Conservation (phyloP, 805 yeast species). For the Candida awuae region DNA sequence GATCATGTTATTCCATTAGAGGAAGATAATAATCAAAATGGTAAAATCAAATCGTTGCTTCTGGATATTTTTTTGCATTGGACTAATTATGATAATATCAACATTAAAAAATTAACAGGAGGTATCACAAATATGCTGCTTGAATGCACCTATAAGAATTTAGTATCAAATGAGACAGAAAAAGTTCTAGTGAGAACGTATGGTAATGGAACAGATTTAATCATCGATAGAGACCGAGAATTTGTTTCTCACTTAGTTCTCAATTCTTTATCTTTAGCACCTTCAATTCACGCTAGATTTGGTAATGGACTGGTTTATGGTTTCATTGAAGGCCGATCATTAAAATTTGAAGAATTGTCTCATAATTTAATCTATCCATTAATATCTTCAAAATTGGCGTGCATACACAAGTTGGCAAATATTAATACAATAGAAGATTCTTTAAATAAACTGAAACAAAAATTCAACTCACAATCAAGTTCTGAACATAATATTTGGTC, state of each 20-base stretch:
- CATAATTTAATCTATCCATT: conserved; percentile 41
- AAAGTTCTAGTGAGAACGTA: conserved; percentile 58
- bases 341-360: conserved; percentile 47
- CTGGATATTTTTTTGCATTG: conserved; percentile 38
- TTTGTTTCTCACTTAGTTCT: conserved; percentile 61
- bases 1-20: conserved; percentile 32
- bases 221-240: conserved; percentile 69
- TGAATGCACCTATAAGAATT: conserved; percentile 30
- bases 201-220: conserved; percentile 64
- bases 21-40: conserved; percentile 24
- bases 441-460: conserved; percentile 31
- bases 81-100: conserved; percentile 21
- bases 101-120: conserved; percentile 43
- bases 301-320: conserved; percentile 70
- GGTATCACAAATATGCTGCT: conserved; percentile 59
- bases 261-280: conserved; percentile 54
- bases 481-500: conserved; percentile 35
- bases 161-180: conserved; percentile 17
- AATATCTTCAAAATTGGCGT: conserved; percentile 59
- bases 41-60: conserved; percentile 32
- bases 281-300: conserved; percentile 59
- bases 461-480: conserved; percentile 11
- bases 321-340: conserved; percentile 54
- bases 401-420: conserved; percentile 54
- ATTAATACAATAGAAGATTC: conserved; percentile 41